phyloP scores from a whole-genome alignment of 129 eudicot genomes.

The Artemisia tridentata region DNA sequence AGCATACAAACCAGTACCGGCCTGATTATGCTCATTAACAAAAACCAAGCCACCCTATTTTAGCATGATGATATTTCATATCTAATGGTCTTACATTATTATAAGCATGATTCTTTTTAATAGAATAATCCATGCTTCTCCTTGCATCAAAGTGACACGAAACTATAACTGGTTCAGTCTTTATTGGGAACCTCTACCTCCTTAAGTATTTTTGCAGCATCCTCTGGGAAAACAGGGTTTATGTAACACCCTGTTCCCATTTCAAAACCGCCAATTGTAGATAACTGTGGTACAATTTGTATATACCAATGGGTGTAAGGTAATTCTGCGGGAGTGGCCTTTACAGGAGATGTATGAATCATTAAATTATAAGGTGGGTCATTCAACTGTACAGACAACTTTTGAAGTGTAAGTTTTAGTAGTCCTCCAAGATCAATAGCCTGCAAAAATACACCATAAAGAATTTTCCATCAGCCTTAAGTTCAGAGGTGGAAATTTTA shows the following conservation, averaged over 20 bases:
- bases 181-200: slow-evolving; percentile 45
- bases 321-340: slow-evolving; percentile 37
- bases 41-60: too few relatives aligned
- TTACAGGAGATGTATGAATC: slow-evolving; percentile 84
- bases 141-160: background rate
- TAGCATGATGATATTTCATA: too few relatives aligned
- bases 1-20: too few relatives aligned
- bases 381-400: slow-evolving; percentile 72
- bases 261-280: slow-evolving; percentile 80
- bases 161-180: background rate
- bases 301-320: slow-evolving; percentile 77
- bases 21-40: too few relatives aligned
- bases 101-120: slow-evolving; percentile 10
- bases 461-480: background rate
- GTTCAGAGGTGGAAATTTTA: background rate
- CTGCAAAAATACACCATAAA: slow-evolving; percentile 42
- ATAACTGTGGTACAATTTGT: slow-evolving; percentile 82
- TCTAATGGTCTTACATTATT: background rate
- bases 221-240: slow-evolving; percentile 92
- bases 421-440: slow-evolving; percentile 83
- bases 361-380: slow-evolving; percentile 89
- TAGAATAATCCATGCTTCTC: background rate
- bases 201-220: slow-evolving; percentile 73
- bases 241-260: slow-evolving; percentile 84
- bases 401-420: slow-evolving; percentile 71